Base-by-base conservation (phyloP, 2,329 filamentous ascomycete genomes). In the Diaporthe sp. region DNA sequence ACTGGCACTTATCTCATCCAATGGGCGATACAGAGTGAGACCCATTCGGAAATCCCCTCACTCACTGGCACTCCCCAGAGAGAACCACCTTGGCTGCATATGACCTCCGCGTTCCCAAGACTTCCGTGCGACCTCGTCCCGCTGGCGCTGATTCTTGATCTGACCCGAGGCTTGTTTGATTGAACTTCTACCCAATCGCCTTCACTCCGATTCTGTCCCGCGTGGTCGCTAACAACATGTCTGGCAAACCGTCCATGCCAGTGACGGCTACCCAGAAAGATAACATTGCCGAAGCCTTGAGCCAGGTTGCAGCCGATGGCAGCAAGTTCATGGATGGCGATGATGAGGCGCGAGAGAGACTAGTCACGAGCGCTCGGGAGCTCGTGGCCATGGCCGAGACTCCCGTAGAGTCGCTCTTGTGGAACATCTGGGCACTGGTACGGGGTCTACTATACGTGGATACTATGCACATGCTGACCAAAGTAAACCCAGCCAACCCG, bases 401-500 rank as follows among this genome's bases (percentile, higher is more conserved):
- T n/a, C 57, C 34, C 4, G 57, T 59, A 22, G 57, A 59, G 34
- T 59, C 34, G 19, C 34, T 59, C 17, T 39, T 59, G 6, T 59
- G 57, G 57, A 59, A 25, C 22, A n/a, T 59, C 8, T 59, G 57
- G 57, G 57, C 57, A n/a, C 34, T 37, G 22, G 57, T 59, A 39
- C 4, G 57, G 4, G 57, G 28, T 57, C 28, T n/a, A 34, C 8
- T 34, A 17, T 34, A 44, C 42, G 17, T 3, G 7, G 17, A 57
- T 8, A 12, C 13, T 37, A 10, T 10, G 34, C 9, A 9, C 34
- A 34, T 34, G 17, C 2, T 17, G 53, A 34, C 15, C 19, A 59
- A 25, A 37, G 34, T 31, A 4, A 31, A 31, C 31, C 4, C 4
- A 31, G 31, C 31, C 31, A 31, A 31, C 31, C 31, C 31, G 31